Base-by-base conservation (phyloP, 768 basidiomycete genomes). In the Suillus fuscotomentosus region DNA sequence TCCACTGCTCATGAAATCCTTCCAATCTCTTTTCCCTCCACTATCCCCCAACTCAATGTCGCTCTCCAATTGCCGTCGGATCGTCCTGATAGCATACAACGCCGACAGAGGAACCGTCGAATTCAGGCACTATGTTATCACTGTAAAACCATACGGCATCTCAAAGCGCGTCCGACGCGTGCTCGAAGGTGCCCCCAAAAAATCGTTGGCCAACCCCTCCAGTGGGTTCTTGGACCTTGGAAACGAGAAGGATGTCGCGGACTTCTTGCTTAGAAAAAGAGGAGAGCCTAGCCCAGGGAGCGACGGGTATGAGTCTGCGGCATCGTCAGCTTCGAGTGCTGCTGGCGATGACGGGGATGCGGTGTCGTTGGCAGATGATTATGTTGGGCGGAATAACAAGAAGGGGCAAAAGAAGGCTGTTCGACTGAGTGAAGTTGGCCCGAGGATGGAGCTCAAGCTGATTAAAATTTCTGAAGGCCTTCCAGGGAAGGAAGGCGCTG, bases 21-120 rank as follows among this genome's bases (percentile, higher is more conserved):
- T 99, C 79, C 97, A 99, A 76, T 90, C 93, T 38, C 81, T 99
- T 65, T 99, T 98, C 79, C 97, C 97, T 5, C 91, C 97, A 0
- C 92, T 99, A 55, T 83, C 92, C 13, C 93, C 93, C 1, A 84
- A 91, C 70, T 84, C 86, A 39, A 82, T 95, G 73, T 85, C 87
- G 24, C 87, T 94, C 60, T 90, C 96, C 60, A 91, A 94, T 39
- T 96, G 96, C 4, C 92, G 97, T 39, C 88, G 97, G 70, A 90
- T 99, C 62, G 94, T 99, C 41, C 89, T 99, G 59, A 80, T 99
- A 59, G 89, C 95, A 1, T 98, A 98, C 81, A 95, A 95, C 75
- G 78, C 90, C 22, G 89, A 91, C 24, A 88, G 87, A 56, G 90
- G 87, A 57, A 95, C 95, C 7, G 81, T 99, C 73, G 95, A 98